These are phyloP conservation scores for Parietaria judaica DNA, from an alignment of 306 rosid genomes.

Conservation along the genomic window DNA sequence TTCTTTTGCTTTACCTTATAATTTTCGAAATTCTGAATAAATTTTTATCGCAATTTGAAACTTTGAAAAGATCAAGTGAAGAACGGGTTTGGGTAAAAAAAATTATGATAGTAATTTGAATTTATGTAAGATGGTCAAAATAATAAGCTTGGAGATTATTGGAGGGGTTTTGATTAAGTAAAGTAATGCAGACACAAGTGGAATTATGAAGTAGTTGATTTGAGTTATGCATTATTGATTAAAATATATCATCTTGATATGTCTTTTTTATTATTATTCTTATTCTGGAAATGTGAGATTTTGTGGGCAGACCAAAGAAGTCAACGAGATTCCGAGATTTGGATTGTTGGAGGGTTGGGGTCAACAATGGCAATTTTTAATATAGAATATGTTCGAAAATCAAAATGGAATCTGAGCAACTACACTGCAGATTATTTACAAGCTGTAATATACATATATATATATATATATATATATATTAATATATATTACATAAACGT, in stretches of 20 bases:
- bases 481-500: neutral
- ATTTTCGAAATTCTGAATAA: too few species aligned
- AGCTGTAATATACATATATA: conserved; percentile 11
- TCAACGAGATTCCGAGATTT: conserved; percentile 37
- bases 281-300: conserved; percentile 9
- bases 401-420: conserved; percentile 43
- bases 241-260: neutral
- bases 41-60: too few species aligned
- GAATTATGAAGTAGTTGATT: neutral
- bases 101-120: conserved; percentile 9
- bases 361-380: conserved; percentile 28
- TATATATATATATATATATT: too few species aligned
- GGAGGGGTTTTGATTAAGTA: too few species aligned
- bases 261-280: neutral
- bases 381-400: conserved; percentile 15
- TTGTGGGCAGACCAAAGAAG: conserved; percentile 18
- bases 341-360: conserved; percentile 31
- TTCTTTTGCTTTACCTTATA: too few species aligned
- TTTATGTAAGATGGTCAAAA: neutral
- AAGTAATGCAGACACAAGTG: neutral
- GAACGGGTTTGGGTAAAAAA: too few species aligned
- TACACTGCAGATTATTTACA: conserved; percentile 13
- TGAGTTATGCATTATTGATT: conserved; percentile 4
- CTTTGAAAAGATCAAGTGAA: too few species aligned
- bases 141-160: conserved; percentile 7